These are phyloP conservation scores for Geotrichum macrosporum DNA, from an alignment of 1,139 yeast genomes.

Conservation along the genomic window DNA sequence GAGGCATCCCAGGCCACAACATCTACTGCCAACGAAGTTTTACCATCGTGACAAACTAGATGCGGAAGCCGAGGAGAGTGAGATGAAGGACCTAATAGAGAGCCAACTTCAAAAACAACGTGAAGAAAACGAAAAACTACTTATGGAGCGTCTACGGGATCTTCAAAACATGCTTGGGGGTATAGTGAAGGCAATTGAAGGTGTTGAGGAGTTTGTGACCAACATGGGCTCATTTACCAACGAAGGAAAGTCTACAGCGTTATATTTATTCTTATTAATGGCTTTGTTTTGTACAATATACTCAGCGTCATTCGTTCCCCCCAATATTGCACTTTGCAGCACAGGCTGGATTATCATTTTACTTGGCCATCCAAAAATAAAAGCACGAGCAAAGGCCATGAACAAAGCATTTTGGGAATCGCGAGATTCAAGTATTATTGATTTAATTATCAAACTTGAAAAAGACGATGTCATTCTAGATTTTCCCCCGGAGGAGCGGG, in stretches of 20 bases:
- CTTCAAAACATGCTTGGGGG: slow-evolving; percentile 60
- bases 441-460: slow-evolving; percentile 39
- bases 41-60: slow-evolving; percentile 18
- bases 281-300: slow-evolving; percentile 45
- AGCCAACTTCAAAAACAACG: slow-evolving; percentile 16
- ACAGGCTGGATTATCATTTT: slow-evolving; percentile 34
- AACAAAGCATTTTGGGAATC: slow-evolving; percentile 27
- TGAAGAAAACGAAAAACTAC: slow-evolving; percentile 24
- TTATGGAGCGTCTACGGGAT: slow-evolving; percentile 54
- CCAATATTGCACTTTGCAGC: slow-evolving; percentile 65
- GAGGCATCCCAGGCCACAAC: slow-evolving; percentile 48
- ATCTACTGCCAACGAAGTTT: slow-evolving; percentile 22
- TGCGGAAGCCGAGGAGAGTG: slow-evolving; percentile 21
- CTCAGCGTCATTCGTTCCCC: slow-evolving; percentile 64
- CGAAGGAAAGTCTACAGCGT: slow-evolving; percentile 59
- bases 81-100: slow-evolving; percentile 2
- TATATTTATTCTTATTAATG: slow-evolving; percentile 47
- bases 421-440: slow-evolving; percentile 28
- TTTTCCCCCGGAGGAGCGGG: slow-evolving; percentile 50
- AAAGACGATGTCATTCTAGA: slow-evolving; percentile 57
- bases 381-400: slow-evolving; percentile 27
- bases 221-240: slow-evolving; percentile 71
- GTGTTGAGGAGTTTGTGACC: slow-evolving; percentile 52
- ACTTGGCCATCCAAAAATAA: slow-evolving; percentile 35
- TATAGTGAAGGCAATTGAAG: slow-evolving; percentile 49